Base-by-base conservation (phyloP, 2,329 filamentous ascomycete genomes). In the Chrysosphaeria jannelii region DNA sequence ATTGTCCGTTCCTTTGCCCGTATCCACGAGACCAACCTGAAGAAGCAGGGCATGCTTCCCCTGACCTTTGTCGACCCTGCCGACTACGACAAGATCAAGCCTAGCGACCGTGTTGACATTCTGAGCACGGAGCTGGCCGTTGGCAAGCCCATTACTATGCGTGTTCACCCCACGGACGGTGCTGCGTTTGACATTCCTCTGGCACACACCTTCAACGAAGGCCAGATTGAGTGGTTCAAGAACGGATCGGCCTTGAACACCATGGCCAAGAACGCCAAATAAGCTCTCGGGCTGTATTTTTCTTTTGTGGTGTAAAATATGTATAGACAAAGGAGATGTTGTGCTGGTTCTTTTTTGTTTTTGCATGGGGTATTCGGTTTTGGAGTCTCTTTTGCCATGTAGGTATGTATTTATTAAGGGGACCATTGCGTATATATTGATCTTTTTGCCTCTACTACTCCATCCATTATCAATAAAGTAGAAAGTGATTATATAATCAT, bases 11-110 rank as follows among this genome's bases (percentile, higher is more conserved):
- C 64, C 33, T 97, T 97, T 45, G 85, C 85, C 41, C 85, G 85
- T 71, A 97, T 97, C 43, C 85, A 97, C 62, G 85, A 97, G 62
- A 97, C 85, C 57, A 97, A 97, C 65, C 53, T 97, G 57, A 97
- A 97, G 75, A 97, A 97, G 70, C 85, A 97, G 65, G 85, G 85
- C 52, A 91, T 97, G 81, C 72, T 97, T 53, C 85, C 85, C 40
- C 62, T 97, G 34, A 93, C 79, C 39, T 97, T 97, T 54, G 51
- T 64, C 28, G 67, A 93, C 44, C 81, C 81, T 27, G 81, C 70
- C 44, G 85, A 97, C 50, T 97, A 97, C 50, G 85, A 97, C 48
- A 89, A 75, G 63, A 79, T 97, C 48, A 64, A 70, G 44, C 72
- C 78, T 34, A 68, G 85, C 30, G 85, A 90, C 58, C 79, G 69